phyloP scores from a whole-genome alignment of 2,329 filamentous ascomycete genomes.

The Aspergillus sp. region DNA sequence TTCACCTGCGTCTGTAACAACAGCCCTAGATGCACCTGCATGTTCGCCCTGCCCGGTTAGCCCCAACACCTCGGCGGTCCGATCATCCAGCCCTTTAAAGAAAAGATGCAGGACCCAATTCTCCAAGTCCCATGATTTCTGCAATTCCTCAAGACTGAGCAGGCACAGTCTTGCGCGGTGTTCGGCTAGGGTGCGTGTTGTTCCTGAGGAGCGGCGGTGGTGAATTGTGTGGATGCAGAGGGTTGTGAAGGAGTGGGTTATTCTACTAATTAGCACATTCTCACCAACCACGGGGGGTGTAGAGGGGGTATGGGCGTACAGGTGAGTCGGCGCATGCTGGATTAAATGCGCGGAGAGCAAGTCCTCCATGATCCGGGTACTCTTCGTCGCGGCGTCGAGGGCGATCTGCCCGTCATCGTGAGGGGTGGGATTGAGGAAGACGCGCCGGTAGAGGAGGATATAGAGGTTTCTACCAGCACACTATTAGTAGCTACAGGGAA shows the following conservation, averaged over 20 bases:
- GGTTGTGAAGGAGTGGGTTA: constrained; percentile 51
- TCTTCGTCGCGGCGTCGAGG: constrained; percentile 48
- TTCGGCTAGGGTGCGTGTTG: constrained; percentile 47
- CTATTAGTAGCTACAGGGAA: too few species aligned
- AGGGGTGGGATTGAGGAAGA: constrained; percentile 37
- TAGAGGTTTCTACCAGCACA: constrained; percentile 40
- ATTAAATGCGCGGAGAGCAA: constrained; percentile 47
- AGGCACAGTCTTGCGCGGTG: constrained; percentile 51
- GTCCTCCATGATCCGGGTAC: constrained; percentile 50
- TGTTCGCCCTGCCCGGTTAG: constrained; percentile 9
- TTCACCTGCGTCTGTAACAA: too few species aligned
- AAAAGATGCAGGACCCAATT: constrained; percentile 53
- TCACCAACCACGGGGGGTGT: too few species aligned
- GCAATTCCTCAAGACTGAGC: constrained; percentile 49
- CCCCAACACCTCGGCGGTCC: constrained; percentile 43
- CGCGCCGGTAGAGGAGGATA: constrained; percentile 47
- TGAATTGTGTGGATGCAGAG: constrained; percentile 51
- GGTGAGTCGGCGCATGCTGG: constrained; percentile 47
- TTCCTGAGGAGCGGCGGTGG: constrained; percentile 38
- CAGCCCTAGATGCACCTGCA: too few species aligned
- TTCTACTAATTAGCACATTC: constrained; percentile 23
- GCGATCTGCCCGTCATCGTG: constrained; percentile 39
- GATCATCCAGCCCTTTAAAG: constrained; percentile 49
- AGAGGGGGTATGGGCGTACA: constrained; percentile 23
- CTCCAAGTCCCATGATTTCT: constrained; percentile 51